Evolutionary conservation across 768 basidiomycete genomes (phyloP).

Genomic region (Russula dissimulans): DNA sequence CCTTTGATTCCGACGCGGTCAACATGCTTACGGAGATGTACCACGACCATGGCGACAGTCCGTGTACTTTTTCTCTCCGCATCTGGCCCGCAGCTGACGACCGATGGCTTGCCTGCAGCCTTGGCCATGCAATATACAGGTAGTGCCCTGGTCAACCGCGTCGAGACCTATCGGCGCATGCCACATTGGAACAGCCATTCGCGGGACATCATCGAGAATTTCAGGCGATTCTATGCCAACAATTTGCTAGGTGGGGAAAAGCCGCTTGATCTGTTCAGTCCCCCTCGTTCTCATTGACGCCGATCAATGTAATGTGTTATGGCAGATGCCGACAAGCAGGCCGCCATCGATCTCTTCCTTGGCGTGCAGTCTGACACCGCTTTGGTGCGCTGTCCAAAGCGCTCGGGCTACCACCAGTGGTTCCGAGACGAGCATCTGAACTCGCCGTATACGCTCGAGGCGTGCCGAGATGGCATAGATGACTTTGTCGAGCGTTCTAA

Average conservation of each 20-base stretch:
- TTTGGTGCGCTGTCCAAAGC: slow-evolving; percentile 39
- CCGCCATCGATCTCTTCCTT: slow-evolving; percentile 95
- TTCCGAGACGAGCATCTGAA: slow-evolving; percentile 63
- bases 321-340: slow-evolving; percentile 91
- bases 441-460: slow-evolving; percentile 55
- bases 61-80: slow-evolving; percentile 24
- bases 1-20: slow-evolving; percentile 89
- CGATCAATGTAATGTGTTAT: background rate
- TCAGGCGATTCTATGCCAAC: slow-evolving; percentile 91
- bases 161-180: slow-evolving; percentile 92
- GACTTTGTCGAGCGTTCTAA: slow-evolving; percentile 50
- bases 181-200: slow-evolving; percentile 98
- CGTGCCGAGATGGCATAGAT: slow-evolving; percentile 52
- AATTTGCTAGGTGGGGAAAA: slow-evolving; percentile 64
- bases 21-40: slow-evolving; percentile 99
- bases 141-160: slow-evolving; percentile 89
- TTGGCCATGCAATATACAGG: slow-evolving; percentile 96
- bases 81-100: background rate
- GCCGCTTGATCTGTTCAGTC: background rate
- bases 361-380: slow-evolving; percentile 52
- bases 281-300: background rate
- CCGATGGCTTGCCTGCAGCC: slow-evolving; percentile 36
- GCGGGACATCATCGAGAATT: slow-evolving; percentile 90
- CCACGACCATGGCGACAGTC: slow-evolving; percentile 93
- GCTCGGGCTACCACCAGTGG: slow-evolving; percentile 80